Evolutionary conservation across 352 stramenopile genomes (phyloP), one percentile per base, ranked within the genome.

Genomic region (Phytopythium litorale): DNA sequence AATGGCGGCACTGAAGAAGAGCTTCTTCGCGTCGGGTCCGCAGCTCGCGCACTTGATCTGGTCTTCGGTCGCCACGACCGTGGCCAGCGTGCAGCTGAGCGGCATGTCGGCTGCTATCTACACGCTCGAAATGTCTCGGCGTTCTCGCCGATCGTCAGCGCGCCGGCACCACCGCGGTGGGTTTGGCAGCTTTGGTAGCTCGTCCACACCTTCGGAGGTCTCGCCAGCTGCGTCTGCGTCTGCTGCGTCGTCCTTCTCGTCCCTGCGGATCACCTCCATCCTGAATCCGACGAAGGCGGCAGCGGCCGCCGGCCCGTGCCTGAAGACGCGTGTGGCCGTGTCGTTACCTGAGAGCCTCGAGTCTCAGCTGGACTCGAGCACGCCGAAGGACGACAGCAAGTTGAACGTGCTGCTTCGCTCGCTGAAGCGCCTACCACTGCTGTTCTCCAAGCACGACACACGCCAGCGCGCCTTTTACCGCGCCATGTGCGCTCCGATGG

Each of bases 11-110:
- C 45, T 92, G 11, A 92, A 87, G 70, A 87, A 84, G 55, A 79
- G 83, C 21, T 91, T 91, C 45, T 83, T 87, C 32, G 85, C 78
- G 23, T 87, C 77, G 0, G 83, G 81, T 8, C 79, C 83, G 13
- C 81, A 92, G 57, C 62, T 91, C 9, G 73, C 83, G 1, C 83
- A 92, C 61, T 76, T 92, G 18, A 91, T 92, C 54, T 92, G 83
- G 83, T 89, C 77, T 6, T 73, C 83, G 0, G 78, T 92, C 7
- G 70, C 79, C 37, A 83, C 79, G 12, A 92, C 81, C 1, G 83
- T 81, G 42, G 73, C 72, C 33, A 92, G 72, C 48, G 75, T 75
- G 32, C 83, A 92, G 50, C 64, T 89, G 9, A 92, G 81, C 32
- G 79, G 81, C 6, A 83, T 92, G 25, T 92, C 83, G 1, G 81